These are phyloP conservation scores for Panicum hallii DNA, from an alignment of 202 grass and related monocot genomes.

Conservation along the genomic window DNA sequence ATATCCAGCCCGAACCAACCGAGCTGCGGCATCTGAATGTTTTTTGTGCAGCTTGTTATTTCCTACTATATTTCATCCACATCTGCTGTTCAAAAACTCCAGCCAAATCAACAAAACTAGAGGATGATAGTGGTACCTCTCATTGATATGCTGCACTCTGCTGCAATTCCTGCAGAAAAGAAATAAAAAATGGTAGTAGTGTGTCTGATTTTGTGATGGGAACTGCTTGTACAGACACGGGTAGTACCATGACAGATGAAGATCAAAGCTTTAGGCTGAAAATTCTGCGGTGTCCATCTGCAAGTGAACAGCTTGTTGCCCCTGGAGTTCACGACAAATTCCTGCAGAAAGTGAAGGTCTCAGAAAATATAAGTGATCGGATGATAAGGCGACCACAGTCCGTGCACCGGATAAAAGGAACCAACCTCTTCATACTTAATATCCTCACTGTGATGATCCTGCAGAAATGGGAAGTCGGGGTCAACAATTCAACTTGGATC, in stretches of 20 bases:
- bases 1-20: slow-evolving; percentile 59
- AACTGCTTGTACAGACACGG: slow-evolving; percentile 20
- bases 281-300: slow-evolving; percentile 53
- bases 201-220: not conserved
- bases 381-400: not conserved
- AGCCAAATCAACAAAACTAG: not conserved
- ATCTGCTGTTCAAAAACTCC: not conserved
- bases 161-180: slow-evolving; percentile 52
- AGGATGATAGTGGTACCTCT: slow-evolving; percentile 44
- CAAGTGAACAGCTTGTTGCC: slow-evolving; percentile 66
- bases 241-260: slow-evolving; percentile 75
- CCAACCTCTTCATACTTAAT: slow-evolving; percentile 74
- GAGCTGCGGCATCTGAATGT: slow-evolving; percentile 52
- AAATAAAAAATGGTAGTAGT: not conserved
- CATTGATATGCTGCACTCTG: slow-evolving; percentile 79
- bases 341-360: slow-evolving; percentile 37
- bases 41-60: slow-evolving; percentile 5
- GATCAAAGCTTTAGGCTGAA: slow-evolving; percentile 57
- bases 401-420: not conserved
- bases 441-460: slow-evolving; percentile 28
- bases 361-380: not conserved
- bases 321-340: slow-evolving; percentile 56
- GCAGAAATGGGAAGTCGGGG: not conserved
- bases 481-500: not conserved
- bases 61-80: not conserved